A percentile compares a stretch with the other conserved stretches of the same genome.
Conservation (phyloP, 306 rosid species). For the Citrullus mucosospermus region DNA sequence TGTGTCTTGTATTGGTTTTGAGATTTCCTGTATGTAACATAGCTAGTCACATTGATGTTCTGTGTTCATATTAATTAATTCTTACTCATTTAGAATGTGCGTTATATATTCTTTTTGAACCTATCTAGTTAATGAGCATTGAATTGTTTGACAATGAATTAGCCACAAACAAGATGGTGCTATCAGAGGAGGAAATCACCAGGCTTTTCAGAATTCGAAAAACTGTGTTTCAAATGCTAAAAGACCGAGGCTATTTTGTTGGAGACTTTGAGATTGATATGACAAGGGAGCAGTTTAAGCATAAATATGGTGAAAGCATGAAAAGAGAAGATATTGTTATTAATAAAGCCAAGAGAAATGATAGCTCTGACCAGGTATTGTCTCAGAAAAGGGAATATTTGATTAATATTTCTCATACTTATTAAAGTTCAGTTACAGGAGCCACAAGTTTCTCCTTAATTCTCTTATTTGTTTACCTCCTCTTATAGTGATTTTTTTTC, state of each 20-base stretch:
- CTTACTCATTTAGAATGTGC: not conserved
- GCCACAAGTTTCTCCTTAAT: not conserved
- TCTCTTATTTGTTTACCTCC: not conserved
- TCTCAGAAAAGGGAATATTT: not conserved
- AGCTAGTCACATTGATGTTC: not conserved
- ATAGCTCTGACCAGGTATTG: conserved; percentile 33
- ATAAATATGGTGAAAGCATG: conserved; percentile 35
- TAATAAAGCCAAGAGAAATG: conserved; percentile 40
- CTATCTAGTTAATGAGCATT: not conserved
- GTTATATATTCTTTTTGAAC: not conserved
- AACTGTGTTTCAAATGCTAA: conserved; percentile 62
- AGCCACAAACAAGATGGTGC: conserved; percentile 29
- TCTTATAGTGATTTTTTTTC: not conserved
- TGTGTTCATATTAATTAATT: not conserved
- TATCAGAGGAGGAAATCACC: conserved; percentile 38
- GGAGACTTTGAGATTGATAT: conserved; percentile 51
- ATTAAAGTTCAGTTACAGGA: not conserved
- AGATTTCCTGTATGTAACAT: not conserved
- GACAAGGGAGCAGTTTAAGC: conserved; percentile 33
- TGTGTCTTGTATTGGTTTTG: not conserved
- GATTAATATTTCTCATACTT: not conserved
- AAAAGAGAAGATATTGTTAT: conserved; percentile 70
- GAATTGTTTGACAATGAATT: not conserved
- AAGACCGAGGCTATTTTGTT: conserved; percentile 44
- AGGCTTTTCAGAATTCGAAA: conserved; percentile 38